Conservation (phyloP, 495 filamentous ascomycete genomes). For the Lasiosphaeria ovina region DNA sequence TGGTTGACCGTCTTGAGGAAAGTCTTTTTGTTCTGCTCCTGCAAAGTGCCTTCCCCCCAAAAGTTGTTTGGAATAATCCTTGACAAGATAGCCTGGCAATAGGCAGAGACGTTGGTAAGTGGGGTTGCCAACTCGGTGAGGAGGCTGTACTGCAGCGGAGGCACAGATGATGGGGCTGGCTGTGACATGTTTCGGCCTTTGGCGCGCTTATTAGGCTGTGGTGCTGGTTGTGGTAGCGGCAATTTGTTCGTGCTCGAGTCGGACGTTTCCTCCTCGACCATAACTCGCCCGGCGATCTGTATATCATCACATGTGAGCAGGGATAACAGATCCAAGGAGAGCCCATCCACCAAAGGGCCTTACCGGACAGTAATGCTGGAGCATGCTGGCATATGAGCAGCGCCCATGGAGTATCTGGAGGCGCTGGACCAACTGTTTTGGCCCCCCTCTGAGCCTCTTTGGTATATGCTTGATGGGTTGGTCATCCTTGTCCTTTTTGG, state of each 20-base stretch:
- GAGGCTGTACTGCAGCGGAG: conserved; percentile 21
- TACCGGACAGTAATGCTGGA: conserved; percentile 79
- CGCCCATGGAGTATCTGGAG: conserved; percentile 67
- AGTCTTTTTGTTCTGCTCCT: conserved; percentile 54
- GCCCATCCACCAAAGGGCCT: conserved; percentile 3
- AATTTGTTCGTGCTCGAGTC: not conserved
- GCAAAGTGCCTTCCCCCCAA: conserved; percentile 60
- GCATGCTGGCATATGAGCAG: conserved; percentile 74
- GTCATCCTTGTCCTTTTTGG: conserved; percentile 18
- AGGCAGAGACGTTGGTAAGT: conserved; percentile 72
- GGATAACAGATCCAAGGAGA: too few species aligned
- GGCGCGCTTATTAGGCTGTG: not conserved
- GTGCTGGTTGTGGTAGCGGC: not conserved
- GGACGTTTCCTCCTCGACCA: not conserved
- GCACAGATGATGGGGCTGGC: not conserved
- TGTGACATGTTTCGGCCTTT: conserved; percentile 9
- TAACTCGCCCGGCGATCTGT: too few species aligned
- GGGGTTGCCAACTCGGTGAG: conserved; percentile 74
- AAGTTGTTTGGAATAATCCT: conserved; percentile 75
- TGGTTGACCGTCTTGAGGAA: conserved; percentile 67
- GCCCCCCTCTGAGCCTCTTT: conserved; percentile 68
- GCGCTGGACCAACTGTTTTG: conserved; percentile 58
- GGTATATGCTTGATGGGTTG: conserved; percentile 53
- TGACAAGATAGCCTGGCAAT: conserved; percentile 73
- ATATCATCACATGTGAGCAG: too few species aligned